Base-by-base conservation (phyloP, 2,329 filamentous ascomycete genomes). In the Mollisia scopiformis region DNA sequence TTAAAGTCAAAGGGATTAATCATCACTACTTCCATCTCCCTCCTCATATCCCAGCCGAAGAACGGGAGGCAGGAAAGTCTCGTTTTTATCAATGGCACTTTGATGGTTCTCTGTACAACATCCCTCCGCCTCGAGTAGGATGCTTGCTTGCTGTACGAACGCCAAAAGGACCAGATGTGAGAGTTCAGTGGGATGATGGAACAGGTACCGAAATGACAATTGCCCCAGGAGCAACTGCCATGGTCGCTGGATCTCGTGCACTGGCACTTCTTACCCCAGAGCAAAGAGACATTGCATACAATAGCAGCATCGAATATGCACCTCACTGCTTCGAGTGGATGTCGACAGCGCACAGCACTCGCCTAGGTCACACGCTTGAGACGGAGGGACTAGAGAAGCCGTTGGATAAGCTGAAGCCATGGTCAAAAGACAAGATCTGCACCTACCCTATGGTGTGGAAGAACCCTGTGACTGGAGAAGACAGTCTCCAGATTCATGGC, bases 61-160 rank as follows among this genome's bases (percentile, higher is more conserved):
- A 77, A 28, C 67, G 74, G 1, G 74, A 73, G 49, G 66, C 68
- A 3, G 75, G 74, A 4, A 68, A 71, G 33, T 72, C 69, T 33
- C 65, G 74, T 2, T 76, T 76, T 57, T 75, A 75, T 58, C 73
- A 74, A 50, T 76, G 74, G 74, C 74, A 76, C 59, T 75, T 73
- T 63, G 74, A 75, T 61, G 74, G 68, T 19, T 52, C 74, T 1
- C 62, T 76, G 27, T 75, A 76, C 62, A 64, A 67, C 41, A 75
- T 75, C 46, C 73, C 73, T 10, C 75, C 74, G 49, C 73, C 74
- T 7, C 66, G 74, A 10, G 73, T 76, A 2, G 74, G 74, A 35
- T 75, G 73, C 57, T 61, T 76, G 25, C 68, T 75, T n/a, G 73
- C 74, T 10, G 75, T 76, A 10, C 59, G 69, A 21, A 74, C 71